Evolutionary conservation across 768 basidiomycete species (phyloP).

Genomic region (Lentinula guzmanii): DNA sequence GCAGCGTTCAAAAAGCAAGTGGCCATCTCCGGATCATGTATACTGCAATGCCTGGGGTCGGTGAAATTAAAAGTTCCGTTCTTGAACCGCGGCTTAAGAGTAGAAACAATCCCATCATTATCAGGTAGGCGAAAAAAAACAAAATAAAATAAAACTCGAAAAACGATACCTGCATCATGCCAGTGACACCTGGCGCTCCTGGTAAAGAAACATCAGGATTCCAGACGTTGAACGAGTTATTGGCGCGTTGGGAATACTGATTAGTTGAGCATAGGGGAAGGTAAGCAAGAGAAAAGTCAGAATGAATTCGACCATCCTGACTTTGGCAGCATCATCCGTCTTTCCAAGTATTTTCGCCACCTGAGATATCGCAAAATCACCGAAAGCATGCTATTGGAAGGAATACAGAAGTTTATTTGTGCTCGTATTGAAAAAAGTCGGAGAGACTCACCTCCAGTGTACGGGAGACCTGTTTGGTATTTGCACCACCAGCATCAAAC

Average conservation of each 20-base stretch:
- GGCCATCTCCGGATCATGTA: slow-evolving; percentile 49
- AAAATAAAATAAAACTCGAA: no score
- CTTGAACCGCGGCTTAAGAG: slow-evolving; percentile 44
- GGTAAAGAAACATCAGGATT: slow-evolving; percentile 51
- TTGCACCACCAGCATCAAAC: slow-evolving; percentile 39
- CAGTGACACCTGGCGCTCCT: slow-evolving; percentile 36
- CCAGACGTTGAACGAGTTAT: slow-evolving; percentile 59
- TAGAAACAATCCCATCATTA: neutral
- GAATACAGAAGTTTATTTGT: neutral
- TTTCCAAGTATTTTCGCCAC: slow-evolving; percentile 52
- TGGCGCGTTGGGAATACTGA: slow-evolving; percentile 48
- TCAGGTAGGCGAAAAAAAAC: no score
- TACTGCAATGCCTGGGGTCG: slow-evolving; percentile 62
- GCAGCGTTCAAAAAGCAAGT: slow-evolving; percentile 57
- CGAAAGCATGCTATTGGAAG: slow-evolving; percentile 46
- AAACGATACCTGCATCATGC: slow-evolving; percentile 52
- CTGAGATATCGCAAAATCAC: slow-evolving; percentile 60
- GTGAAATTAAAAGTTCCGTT: slow-evolving; percentile 60
- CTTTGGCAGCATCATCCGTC: slow-evolving; percentile 44
- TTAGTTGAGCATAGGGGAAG: neutral
- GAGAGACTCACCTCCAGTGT: slow-evolving; percentile 45
- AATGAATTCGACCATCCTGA: slow-evolving; percentile 11
- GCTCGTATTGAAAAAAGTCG: neutral
- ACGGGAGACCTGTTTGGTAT: slow-evolving; percentile 57
- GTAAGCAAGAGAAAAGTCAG: neutral